Evolutionary conservation across 208 protist species (phyloP).

Genomic region (Acanthamoeba healyi): DNA sequence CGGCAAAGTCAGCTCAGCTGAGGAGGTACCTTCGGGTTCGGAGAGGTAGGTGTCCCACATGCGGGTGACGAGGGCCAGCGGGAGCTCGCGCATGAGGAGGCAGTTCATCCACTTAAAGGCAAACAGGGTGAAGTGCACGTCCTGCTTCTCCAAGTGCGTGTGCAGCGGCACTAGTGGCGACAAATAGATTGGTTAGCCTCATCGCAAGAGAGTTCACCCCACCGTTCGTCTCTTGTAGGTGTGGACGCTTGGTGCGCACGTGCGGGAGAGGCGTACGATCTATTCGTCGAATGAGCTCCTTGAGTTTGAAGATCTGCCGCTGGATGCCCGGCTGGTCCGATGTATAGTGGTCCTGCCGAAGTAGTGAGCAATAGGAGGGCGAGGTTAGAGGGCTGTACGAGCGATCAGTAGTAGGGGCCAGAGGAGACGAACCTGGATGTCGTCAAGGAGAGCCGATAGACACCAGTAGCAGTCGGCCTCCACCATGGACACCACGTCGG

Average conservation of each 20-base stretch:
- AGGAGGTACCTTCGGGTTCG: conserved; percentile 69
- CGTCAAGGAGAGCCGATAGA: conserved; percentile 90
- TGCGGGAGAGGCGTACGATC: conserved; percentile 75
- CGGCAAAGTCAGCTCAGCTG: background rate
- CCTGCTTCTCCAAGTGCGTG: conserved; percentile 83
- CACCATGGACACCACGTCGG: conserved; percentile 80
- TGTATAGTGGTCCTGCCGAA: conserved; percentile 91
- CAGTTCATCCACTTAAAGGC: conserved; percentile 93
- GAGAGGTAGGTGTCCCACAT: conserved; percentile 91
- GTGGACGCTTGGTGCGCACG: too few relatives aligned
- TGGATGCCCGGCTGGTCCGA: conserved; percentile 91
- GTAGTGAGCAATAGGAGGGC: background rate
- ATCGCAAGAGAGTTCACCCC: too few relatives aligned
- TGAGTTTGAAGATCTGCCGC: conserved; percentile 85
- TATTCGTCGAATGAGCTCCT: conserved; percentile 84
- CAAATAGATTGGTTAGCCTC: too few relatives aligned
- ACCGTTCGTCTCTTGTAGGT: too few relatives aligned
- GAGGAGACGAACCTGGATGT: conserved; percentile 79
- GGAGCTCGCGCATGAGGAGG: conserved; percentile 90
- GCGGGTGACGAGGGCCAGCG: conserved; percentile 85
- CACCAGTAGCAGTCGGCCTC: conserved; percentile 94
- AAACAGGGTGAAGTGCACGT: conserved; percentile 88
- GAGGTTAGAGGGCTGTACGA: too few relatives aligned
- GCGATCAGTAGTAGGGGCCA: too few relatives aligned
- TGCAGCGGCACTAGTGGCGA: conserved; percentile 76